Percentiles rank a stretch among this genome's conserved stretches.
Conservation (phyloP, 1,139 yeast genomes). For the Debaryomyces sp. region DNA sequence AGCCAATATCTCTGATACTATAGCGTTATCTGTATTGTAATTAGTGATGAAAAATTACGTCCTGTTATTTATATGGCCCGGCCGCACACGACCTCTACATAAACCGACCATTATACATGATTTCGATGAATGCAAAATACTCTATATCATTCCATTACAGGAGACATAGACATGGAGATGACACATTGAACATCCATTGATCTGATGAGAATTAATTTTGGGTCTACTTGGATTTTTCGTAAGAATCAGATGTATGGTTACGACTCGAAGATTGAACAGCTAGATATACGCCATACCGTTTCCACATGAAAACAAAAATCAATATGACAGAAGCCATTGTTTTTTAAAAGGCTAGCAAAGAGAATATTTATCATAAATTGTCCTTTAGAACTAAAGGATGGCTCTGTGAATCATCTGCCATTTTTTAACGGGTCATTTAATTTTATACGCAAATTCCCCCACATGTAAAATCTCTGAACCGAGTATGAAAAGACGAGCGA, state of each 20-base stretch:
- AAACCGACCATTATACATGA: background rate
- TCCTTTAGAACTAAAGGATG: background rate
- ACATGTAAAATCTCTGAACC: constrained; percentile 2
- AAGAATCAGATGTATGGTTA: too few species aligned
- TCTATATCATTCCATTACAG: too few species aligned
- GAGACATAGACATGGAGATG: background rate
- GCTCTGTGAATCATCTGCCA: background rate
- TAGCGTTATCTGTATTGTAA: background rate
- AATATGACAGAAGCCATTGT: background rate
- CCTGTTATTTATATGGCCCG: background rate
- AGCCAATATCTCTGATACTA: background rate
- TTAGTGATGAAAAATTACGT: background rate
- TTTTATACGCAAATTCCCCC: background rate
- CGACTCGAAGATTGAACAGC: background rate
- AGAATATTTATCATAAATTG: background rate
- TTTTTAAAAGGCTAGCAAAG: background rate
- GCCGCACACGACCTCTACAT: background rate
- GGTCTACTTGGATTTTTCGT: background rate
- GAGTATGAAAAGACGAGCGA: background rate
- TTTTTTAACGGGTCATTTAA: constrained; percentile 1
- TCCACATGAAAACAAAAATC: background rate
- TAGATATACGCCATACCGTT: background rate
- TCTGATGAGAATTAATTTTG: too few species aligned
- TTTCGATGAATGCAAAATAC: background rate
- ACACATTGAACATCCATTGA: too few species aligned